phyloP scores from a whole-genome alignment of 768 basidiomycete species.

The Mycena olivaceomarginata region DNA sequence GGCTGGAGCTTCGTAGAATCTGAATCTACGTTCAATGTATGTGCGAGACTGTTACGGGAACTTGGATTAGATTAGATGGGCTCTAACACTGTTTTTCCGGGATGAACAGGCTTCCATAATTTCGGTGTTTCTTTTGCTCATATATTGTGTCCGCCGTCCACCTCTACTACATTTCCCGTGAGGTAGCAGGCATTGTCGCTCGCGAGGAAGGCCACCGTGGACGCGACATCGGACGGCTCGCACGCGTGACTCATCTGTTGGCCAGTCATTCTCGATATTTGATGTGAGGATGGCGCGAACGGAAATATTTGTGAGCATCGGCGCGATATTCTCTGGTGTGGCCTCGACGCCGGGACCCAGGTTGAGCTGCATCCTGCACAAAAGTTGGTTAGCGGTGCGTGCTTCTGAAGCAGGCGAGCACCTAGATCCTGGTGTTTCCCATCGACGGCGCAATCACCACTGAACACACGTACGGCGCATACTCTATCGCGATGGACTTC shows the following conservation, averaged over 20 bases:
- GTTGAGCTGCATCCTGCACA: too few species aligned
- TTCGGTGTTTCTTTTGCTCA: neutral
- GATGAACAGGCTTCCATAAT: neutral
- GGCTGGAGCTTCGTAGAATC: too few species aligned
- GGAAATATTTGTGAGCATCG: constrained; percentile 26
- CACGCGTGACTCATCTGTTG: constrained; percentile 29
- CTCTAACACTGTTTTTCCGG: neutral
- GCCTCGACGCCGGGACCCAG: too few species aligned
- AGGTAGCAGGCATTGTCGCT: constrained; percentile 32
- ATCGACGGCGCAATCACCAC: too few species aligned
- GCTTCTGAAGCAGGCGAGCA: too few species aligned
- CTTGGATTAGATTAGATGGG: neutral
- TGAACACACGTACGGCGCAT: too few species aligned
- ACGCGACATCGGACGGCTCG: constrained; percentile 26
- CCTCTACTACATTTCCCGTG: constrained; percentile 31
- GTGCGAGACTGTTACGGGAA: neutral
- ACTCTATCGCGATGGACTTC: too few species aligned
- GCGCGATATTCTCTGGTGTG: too few species aligned
- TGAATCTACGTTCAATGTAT: neutral
- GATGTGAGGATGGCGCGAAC: neutral
- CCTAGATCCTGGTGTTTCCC: too few species aligned
- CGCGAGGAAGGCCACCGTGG: constrained; percentile 30
- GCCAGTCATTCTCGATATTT: neutral
- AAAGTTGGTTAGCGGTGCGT: too few species aligned
- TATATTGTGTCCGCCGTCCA: constrained; percentile 22